Conservation (phyloP, 2,329 filamentous ascomycete genomes). For the Aureobasidium sp. region DNA sequence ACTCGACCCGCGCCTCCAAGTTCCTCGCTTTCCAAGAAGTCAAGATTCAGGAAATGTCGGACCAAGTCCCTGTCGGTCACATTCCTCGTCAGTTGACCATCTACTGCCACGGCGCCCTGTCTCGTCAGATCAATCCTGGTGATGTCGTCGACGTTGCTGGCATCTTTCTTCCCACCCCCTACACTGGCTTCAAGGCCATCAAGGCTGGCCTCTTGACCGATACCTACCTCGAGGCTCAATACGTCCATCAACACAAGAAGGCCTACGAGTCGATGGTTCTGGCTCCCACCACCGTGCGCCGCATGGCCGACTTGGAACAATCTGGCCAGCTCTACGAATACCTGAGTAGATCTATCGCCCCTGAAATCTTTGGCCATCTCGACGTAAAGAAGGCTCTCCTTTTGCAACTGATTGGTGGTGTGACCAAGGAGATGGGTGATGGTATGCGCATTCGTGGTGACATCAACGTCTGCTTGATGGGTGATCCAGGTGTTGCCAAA, state of each 20-base stretch:
- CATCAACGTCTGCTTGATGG: conserved; percentile 98
- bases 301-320: conserved; percentile 78
- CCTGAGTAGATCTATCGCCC: conserved; percentile 89
- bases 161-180: conserved; percentile 93
- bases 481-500: conserved; percentile 98
- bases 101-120: conserved; percentile 79
- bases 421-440: conserved; percentile 93
- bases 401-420: conserved; percentile 90
- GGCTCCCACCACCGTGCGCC: conserved; percentile 68
- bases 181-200: conserved; percentile 98
- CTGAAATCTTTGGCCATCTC: conserved; percentile 91
- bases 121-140: conserved; percentile 82
- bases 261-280: conserved; percentile 89
- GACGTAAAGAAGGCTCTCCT: conserved; percentile 98
- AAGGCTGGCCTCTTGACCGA: conserved; percentile 93
- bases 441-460: conserved; percentile 99
- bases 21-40: conserved; percentile 97
- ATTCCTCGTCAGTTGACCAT: conserved; percentile 89
- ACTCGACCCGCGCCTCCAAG: conserved; percentile 88
- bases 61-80: conserved; percentile 96
- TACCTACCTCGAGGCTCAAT: conserved; percentile 91
- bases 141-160: conserved; percentile 91
- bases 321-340: conserved; percentile 94
- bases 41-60: conserved; percentile 98
- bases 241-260: conserved; percentile 94